A percentile compares a stretch with the other conserved stretches of the same genome.
Evolutionary conservation across 805 yeast species (phyloP).

Genomic region (Hyphopichia homilentoma): DNA sequence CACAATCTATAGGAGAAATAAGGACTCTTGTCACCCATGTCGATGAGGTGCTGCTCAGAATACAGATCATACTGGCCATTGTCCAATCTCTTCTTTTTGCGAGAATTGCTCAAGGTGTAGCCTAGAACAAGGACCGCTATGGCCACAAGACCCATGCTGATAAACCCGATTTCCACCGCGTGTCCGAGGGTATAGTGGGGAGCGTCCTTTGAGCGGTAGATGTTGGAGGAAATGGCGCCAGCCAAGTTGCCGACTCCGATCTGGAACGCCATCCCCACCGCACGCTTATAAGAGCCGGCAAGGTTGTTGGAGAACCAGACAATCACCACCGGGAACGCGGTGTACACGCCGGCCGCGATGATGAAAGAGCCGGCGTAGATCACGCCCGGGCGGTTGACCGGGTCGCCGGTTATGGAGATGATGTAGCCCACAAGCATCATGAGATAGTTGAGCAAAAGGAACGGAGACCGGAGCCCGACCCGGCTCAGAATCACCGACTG

Average conservation of each 20-base stretch:
- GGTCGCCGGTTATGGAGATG: conserved; percentile 23
- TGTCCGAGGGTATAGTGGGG: conserved; percentile 29
- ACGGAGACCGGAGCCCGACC: conserved; percentile 26
- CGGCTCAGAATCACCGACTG: conserved; percentile 24
- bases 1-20: conserved; percentile 26
- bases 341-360: conserved; percentile 25
- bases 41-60: conserved; percentile 22
- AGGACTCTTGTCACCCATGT: conserved; percentile 43
- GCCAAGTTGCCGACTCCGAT: conserved; percentile 37
- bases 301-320: conserved; percentile 36
- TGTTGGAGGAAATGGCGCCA: conserved; percentile 33
- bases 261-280: conserved; percentile 37
- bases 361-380: conserved; percentile 29
- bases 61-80: conserved; percentile 26
- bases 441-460: conserved; percentile 16
- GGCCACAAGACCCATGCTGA: conserved; percentile 24
- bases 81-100: conserved; percentile 3
- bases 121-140: conserved; percentile 14
- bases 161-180: conserved; percentile 27
- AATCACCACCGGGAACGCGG: conserved; percentile 26
- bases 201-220: conserved; percentile 23
- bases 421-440: conserved; percentile 31
- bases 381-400: conserved; percentile 16
- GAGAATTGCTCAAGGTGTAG: conserved; percentile 20
- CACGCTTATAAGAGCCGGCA: conserved; percentile 32